Evolutionary conservation across 2,329 filamentous ascomycete species (phyloP).

Genomic region (Drechslera avenae): DNA sequence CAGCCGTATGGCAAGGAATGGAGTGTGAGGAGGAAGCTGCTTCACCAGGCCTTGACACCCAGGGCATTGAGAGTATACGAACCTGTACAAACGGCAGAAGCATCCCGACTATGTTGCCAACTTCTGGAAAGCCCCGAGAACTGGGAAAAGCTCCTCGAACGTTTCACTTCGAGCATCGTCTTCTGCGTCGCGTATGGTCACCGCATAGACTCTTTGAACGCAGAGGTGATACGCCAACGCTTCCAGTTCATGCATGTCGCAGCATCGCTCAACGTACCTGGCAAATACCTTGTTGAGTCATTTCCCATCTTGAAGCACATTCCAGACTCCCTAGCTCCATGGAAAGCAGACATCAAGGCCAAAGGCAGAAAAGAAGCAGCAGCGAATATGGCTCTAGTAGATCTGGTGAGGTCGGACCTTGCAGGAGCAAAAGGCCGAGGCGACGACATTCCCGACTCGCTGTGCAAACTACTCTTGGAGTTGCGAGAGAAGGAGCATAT

Average conservation of each 20-base stretch:
- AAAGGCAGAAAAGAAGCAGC: conserved; percentile 47
- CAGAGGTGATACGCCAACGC: conserved; percentile 54
- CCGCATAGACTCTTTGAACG: conserved; percentile 55
- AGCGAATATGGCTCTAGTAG: conserved; percentile 51
- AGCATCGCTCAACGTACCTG: conserved; percentile 55
- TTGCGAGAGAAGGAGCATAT: conserved; percentile 47
- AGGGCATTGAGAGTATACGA: conserved; percentile 54
- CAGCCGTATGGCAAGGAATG: conserved; percentile 57
- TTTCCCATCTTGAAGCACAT: conserved; percentile 53
- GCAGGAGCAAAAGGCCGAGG: conserved; percentile 42
- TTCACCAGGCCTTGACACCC: conserved; percentile 52
- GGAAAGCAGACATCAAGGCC: conserved; percentile 54
- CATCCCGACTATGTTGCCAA: conserved; percentile 52
- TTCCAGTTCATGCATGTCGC: conserved; percentile 58
- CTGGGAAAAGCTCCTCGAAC: conserved; percentile 56
- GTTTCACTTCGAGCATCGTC: conserved; percentile 57
- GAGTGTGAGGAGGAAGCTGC: conserved; percentile 48
- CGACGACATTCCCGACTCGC: conserved; percentile 48
- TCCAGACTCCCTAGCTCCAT: conserved; percentile 53
- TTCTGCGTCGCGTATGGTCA: conserved; percentile 60
- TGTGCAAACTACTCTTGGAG: conserved; percentile 54
- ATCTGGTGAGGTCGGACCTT: conserved; percentile 50
- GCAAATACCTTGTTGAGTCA: conserved; percentile 54
- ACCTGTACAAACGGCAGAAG: conserved; percentile 57
- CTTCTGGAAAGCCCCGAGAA: conserved; percentile 48